Conservation (phyloP, 345 rosid species). For the Garcia nutans region DNA sequence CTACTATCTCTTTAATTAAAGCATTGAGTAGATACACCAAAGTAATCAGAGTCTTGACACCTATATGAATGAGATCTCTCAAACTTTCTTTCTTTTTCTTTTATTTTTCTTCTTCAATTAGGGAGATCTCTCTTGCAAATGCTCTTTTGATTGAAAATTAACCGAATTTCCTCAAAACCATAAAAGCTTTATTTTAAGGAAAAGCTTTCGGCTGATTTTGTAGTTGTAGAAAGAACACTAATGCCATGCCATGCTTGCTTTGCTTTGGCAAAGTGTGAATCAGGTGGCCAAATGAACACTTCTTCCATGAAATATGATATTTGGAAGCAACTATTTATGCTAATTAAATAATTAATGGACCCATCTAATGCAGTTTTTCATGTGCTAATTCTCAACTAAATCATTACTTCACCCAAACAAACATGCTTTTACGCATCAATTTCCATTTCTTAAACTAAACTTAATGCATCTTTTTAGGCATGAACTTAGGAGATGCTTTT, state of each 20-base stretch:
- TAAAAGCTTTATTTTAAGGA: background rate
- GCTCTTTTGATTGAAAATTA: too few relatives aligned
- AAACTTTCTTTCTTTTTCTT: too few relatives aligned
- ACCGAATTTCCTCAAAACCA: background rate
- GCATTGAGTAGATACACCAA: too few relatives aligned
- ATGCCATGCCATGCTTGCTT: background rate
- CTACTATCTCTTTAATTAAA: too few relatives aligned
- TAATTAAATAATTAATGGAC: background rate
- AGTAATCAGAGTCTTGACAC: too few relatives aligned
- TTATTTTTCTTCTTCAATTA: too few relatives aligned
- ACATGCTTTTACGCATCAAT: background rate
- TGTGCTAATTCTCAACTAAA: background rate
- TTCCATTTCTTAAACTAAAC: background rate
- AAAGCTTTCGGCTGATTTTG: background rate
- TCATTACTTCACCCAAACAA: background rate
- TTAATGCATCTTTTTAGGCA: background rate
- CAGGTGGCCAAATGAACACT: background rate
- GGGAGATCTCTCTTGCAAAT: too few relatives aligned
- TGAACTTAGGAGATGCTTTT: background rate
- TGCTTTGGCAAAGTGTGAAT: background rate
- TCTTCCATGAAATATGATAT: background rate
- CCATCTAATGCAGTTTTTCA: background rate
- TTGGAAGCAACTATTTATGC: background rate
- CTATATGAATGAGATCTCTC: too few relatives aligned
- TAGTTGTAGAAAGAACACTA: too few relatives aligned